Conservation (phyloP, 1,139 yeast species). For the Blastobotrys apis region DNA sequence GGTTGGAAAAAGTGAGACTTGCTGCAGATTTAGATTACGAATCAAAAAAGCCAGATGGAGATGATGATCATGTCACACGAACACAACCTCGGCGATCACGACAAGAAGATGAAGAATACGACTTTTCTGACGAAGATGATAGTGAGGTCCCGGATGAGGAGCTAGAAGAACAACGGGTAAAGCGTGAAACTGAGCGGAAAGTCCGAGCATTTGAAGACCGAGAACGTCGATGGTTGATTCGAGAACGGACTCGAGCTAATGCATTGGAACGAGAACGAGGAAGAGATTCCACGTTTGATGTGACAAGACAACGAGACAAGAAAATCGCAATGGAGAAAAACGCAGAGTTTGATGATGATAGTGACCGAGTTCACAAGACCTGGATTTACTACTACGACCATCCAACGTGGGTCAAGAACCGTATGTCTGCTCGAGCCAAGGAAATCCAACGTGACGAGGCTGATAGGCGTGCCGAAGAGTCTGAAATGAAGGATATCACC, state of each 20-base stretch:
- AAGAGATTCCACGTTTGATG: constrained; percentile 21
- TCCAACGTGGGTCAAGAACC: constrained; percentile 33
- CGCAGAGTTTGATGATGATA: constrained; percentile 27
- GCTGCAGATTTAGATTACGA: constrained; percentile 26
- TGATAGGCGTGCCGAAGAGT: constrained; percentile 27
- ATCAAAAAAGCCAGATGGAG: constrained; percentile 9
- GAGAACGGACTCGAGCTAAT: constrained; percentile 25
- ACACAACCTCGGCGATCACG: not conserved
- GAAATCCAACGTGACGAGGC: constrained; percentile 31
- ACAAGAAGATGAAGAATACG: constrained; percentile 3
- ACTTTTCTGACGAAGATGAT: constrained; percentile 16
- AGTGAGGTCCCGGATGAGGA: constrained; percentile 15
- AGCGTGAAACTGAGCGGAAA: constrained; percentile 18
- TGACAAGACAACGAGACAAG: constrained; percentile 19
- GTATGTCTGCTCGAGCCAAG: constrained; percentile 27
- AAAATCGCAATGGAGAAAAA: constrained; percentile 22
- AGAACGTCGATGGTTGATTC: constrained; percentile 26
- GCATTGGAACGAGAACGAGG: constrained; percentile 26
- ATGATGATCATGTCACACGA: constrained; percentile 7
- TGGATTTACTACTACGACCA: constrained; percentile 34
- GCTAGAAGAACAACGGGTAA: constrained; percentile 4
- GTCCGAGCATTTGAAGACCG: constrained; percentile 23
- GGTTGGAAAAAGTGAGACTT: constrained; percentile 23
- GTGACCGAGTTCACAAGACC: constrained; percentile 19
- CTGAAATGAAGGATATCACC: constrained; percentile 19